Conservation (phyloP, 352 stramenopile genomes). For the Phytophthora parvispora region DNA sequence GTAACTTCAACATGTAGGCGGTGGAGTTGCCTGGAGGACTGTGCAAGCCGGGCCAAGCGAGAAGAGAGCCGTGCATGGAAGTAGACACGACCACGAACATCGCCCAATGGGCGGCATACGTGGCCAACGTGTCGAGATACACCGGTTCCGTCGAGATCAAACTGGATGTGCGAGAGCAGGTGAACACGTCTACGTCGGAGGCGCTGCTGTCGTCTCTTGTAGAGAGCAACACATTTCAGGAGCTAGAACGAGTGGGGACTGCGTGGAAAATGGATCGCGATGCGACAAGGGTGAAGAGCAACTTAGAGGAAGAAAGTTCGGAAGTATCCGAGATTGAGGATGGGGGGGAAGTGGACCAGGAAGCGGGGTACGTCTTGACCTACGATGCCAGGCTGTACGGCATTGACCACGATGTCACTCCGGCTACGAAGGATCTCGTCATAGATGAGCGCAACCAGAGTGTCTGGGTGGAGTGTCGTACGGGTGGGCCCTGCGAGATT, state of each 20-base stretch:
- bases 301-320: slow-evolving; percentile 1
- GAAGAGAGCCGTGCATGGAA: slow-evolving; percentile 62
- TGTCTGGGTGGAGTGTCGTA: slow-evolving; percentile 76
- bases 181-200: slow-evolving; percentile 47
- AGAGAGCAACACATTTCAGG: slow-evolving; percentile 33
- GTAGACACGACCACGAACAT: slow-evolving; percentile 64
- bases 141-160: slow-evolving; percentile 72
- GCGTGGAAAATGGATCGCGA: slow-evolving; percentile 35
- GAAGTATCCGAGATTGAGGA: slow-evolving; percentile 20
- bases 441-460: slow-evolving; percentile 78
- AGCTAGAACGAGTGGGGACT: slow-evolving; percentile 35
- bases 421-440: slow-evolving; percentile 58
- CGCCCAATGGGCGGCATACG: slow-evolving; percentile 74
- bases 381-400: slow-evolving; percentile 81
- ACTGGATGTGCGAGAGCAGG: slow-evolving; percentile 54
- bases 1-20: slow-evolving; percentile 41
- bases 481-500: slow-evolving; percentile 48
- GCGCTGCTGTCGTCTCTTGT: not conserved
- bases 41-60: slow-evolving; percentile 34
- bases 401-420: slow-evolving; percentile 50
- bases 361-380: slow-evolving; percentile 69
- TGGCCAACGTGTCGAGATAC: slow-evolving; percentile 80
- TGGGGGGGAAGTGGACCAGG: slow-evolving; percentile 28
- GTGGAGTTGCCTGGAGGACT: slow-evolving; percentile 64
- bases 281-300: slow-evolving; percentile 15